Evolutionary conservation across 2,329 filamentous ascomycete species (phyloP), one percentile per base, ranked within the genome.

Genomic region (Grosmannia huntii): DNA sequence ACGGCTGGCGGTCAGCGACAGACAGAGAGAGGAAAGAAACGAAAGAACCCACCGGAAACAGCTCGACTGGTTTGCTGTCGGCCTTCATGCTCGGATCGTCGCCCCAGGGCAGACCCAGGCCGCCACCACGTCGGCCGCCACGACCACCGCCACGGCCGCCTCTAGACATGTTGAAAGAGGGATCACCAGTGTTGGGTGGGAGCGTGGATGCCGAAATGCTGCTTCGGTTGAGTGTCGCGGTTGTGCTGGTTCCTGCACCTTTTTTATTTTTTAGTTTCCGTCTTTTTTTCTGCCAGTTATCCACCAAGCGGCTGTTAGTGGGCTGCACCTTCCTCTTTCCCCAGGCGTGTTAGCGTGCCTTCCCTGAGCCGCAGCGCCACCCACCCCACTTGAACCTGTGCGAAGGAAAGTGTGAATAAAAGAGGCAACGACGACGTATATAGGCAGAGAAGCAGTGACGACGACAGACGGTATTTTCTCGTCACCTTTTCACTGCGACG

Each of bases 31-130:
- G 36, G 6, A 23, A 25, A 25, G 23, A 7, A 31, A 5, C n/a
- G 11, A 56, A 38, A 53, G 28, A 41, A 60, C 75, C 60, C 68
- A 81, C 79, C 0, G 81, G 80, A 60, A 83, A 83, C 11, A 80
- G 75, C 63, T 83, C 80, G n/a, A 78, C 78, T 7, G 81, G 81
- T 36, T 77, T 73, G 56, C 75, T 75, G 66, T 82, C 78, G 12
- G 74, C 67, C 25, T 70, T 68, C 57, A 75, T 68, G 44, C 68
- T 70, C 10, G 78, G 76, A 62, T 83, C 80, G 62, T 81, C 78
- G 48, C 75, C 75, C 76, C 79, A 82, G 0, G 79, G 75, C 57
- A 80, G 72, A 14, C 60, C 63, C 36, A 62, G 61, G 9, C 68
- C 61, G 54, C 67, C 66, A 9, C 67, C 60, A 38, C 71, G 66